phyloP scores from a whole-genome alignment of 2,329 filamentous ascomycete genomes.

The Fusarium robinianum region DNA sequence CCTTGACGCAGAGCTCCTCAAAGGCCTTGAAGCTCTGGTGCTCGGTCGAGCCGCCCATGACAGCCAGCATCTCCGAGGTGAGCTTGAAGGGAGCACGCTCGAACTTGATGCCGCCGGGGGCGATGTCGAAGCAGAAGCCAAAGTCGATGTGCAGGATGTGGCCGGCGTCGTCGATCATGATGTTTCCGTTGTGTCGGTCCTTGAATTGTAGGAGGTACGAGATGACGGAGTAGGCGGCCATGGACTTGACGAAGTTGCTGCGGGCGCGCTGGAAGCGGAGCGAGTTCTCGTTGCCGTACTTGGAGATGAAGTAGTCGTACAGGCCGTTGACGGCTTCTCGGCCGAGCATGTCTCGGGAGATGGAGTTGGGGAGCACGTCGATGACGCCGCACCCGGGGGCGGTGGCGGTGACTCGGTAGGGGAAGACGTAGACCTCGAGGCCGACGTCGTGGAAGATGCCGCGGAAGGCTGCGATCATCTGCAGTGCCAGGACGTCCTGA shows the following conservation, averaged over 20 bases:
- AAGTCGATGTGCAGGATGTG: constrained; percentile 99
- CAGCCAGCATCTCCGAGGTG: constrained; percentile 96
- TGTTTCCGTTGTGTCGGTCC: constrained; percentile 98
- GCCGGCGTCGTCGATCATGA: constrained; percentile 97
- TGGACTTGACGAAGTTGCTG: constrained; percentile 97
- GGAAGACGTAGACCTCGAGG: constrained; percentile 94
- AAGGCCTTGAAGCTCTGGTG: constrained; percentile 95
- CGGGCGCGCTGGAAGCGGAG: constrained; percentile 93
- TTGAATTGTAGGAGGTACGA: constrained; percentile 98
- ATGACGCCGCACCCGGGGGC: constrained; percentile 98
- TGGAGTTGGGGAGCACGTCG: constrained; percentile 95
- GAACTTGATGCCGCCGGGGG: constrained; percentile 94
- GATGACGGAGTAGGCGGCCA: constrained; percentile 98
- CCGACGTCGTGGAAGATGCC: constrained; percentile 96
- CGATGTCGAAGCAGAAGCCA: constrained; percentile 99
- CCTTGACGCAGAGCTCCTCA: constrained; percentile 93
- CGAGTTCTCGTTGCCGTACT: constrained; percentile 96
- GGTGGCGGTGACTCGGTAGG: constrained; percentile 95
- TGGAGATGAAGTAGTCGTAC: constrained; percentile 97
- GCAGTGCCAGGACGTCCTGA: constrained; percentile 92
- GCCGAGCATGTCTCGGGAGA: constrained; percentile 97
- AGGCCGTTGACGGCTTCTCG: constrained; percentile 97
- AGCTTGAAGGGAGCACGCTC: constrained; percentile 98
- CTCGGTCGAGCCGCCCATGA: constrained; percentile 88
- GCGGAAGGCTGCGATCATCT: constrained; percentile 97